Evolutionary conservation across 1,139 yeast species (phyloP).

Genomic region (Debaryomycetaceae sp.): DNA sequence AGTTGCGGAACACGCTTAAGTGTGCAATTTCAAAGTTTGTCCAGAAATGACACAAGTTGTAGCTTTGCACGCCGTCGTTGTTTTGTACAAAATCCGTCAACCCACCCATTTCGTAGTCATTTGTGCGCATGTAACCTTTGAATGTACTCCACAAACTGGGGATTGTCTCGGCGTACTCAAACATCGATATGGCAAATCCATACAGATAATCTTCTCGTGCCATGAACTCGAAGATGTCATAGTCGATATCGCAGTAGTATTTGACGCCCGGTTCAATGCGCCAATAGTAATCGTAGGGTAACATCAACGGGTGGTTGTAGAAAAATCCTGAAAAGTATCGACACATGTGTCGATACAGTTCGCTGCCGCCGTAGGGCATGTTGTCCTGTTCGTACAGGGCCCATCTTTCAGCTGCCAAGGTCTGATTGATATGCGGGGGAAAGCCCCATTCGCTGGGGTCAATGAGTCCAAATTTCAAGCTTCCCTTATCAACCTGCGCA

Average conservation of each 20-base stretch:
- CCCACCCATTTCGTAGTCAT: constrained; percentile 13
- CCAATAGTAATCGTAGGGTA: constrained; percentile 32
- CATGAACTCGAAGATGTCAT: constrained; percentile 28
- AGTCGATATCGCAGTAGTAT: constrained; percentile 24
- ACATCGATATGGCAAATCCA: constrained; percentile 26
- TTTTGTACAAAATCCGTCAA: constrained; percentile 18
- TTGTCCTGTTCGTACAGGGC: constrained; percentile 10
- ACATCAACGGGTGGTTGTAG: constrained; percentile 26
- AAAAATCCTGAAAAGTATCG: constrained; percentile 33
- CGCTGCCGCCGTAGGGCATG: constrained; percentile 26
- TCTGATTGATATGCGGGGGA: constrained; percentile 25
- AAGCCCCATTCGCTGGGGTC: constrained; percentile 29
- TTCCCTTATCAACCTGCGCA: constrained; percentile 14
- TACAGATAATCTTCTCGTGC: constrained; percentile 17
- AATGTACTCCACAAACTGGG: constrained; percentile 28
- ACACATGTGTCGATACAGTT: constrained; percentile 36
- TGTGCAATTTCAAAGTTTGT: constrained; percentile 35
- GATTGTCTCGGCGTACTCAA: constrained; percentile 31
- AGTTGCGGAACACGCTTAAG: constrained; percentile 20
- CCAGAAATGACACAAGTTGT: constrained; percentile 39
- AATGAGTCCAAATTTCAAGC: constrained; percentile 27
- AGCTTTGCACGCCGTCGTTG: constrained; percentile 19
- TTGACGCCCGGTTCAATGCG: constrained; percentile 31
- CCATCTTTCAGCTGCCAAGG: constrained; percentile 15
- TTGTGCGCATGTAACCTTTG: constrained; percentile 12